Evolutionary conservation across 2,329 filamentous ascomycete species (phyloP).

Genomic region (Chrysoporthe cubensis): DNA sequence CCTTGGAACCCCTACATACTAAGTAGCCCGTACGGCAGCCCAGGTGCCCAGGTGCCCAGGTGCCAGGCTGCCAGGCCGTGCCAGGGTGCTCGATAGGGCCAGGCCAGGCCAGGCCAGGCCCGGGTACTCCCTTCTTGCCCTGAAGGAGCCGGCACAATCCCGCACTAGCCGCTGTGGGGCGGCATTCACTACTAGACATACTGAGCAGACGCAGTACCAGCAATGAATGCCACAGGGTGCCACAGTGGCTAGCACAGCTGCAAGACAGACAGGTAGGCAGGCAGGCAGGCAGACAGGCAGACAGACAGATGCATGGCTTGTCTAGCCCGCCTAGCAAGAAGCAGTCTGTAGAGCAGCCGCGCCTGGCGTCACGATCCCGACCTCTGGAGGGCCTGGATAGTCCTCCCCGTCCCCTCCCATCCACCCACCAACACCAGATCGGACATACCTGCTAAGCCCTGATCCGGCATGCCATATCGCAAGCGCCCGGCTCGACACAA

Average conservation of each 20-base stretch:
- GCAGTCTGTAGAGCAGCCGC: not conserved
- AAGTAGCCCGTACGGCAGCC: not conserved
- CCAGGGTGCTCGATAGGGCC: not conserved
- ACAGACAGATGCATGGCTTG: too few species aligned
- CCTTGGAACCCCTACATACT: too few species aligned
- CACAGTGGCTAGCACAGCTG: too few species aligned
- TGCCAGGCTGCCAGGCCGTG: not conserved
- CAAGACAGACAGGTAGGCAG: too few species aligned
- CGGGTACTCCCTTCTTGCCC: slow-evolving; percentile 17
- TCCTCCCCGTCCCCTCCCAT: not conserved
- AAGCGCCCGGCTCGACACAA: not conserved
- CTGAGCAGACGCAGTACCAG: not conserved
- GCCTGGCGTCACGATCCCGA: not conserved
- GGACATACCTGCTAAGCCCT: not conserved
- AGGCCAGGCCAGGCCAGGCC: slow-evolving; percentile 9
- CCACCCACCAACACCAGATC: not conserved
- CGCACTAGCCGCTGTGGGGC: slow-evolving; percentile 14
- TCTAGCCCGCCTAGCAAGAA: not conserved
- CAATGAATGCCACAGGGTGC: not conserved
- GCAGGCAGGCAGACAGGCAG: too few species aligned
- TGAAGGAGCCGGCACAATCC: slow-evolving; percentile 1
- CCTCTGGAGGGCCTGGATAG: not conserved
- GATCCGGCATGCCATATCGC: not conserved
- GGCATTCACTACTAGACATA: not conserved
- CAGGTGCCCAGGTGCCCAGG: too few species aligned